Evolutionary conservation across 768 basidiomycete genomes (phyloP), one percentile per base, ranked within the genome.

Genomic region (Kwoniella mangroviensis): DNA sequence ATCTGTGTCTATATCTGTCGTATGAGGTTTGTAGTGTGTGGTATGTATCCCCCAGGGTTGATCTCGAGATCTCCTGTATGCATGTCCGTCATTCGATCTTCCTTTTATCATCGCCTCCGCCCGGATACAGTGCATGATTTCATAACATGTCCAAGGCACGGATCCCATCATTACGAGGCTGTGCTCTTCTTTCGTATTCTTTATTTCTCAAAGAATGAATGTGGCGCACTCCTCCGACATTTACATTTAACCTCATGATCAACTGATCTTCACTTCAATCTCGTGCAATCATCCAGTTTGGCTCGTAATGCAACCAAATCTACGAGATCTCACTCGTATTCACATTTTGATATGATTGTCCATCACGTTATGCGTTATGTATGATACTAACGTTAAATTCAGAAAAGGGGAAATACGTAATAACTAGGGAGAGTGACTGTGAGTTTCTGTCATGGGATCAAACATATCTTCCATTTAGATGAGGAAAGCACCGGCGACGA

Each of bases 401-500:
- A 62, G 13, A 54, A 24, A 51, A 19, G 51, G 11, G 52, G 13
- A 49, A 9, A 52, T 40, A 51, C 13, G 42, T 26, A 12, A 24
- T 49, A 13, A 63, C 62, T 42, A 24, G 22, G 22, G 19, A 17
- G 19, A 24, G 43, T 4, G n/a, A 28, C 62, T 51, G 42, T n/a
- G 21, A 63, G 45, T 15, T 34, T 34, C 34, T 7, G 34, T 34
- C 45, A 49, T 49, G 7, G 43, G 5, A 60, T 26, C 40, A 24
- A 60, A 21, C 41, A 12, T 60, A 5, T 54, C 56, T 17, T 56
- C 43, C 56, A n/a, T 51, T 77, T 81, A 81, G 22, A 79, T 68
- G 6, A 77, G 40, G 70, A 81, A 49, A 41, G 77, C 75, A 69
- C 75, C 79, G 45, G 75, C 77, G 62, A 75, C 77, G 11, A 17